Percentiles rank a stretch among this genome's conserved stretches.
These are phyloP conservation scores for Monosporozyma siamensis DNA, from an alignment of 805 yeast genomes.

Conservation along the genomic window DNA sequence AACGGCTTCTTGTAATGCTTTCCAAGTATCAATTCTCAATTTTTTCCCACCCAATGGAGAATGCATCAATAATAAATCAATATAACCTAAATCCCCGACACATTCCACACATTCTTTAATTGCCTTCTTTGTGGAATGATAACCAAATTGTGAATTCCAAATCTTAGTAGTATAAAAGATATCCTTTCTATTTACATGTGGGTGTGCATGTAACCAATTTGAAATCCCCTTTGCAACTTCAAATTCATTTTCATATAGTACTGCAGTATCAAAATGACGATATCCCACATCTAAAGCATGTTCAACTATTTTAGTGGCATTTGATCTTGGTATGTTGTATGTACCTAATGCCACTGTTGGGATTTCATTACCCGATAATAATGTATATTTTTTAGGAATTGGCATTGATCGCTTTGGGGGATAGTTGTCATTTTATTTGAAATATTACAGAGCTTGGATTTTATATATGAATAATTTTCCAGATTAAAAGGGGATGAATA, in stretches of 20 bases:
- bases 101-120: conserved; percentile 45
- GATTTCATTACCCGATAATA: conserved; percentile 46
- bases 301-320: conserved; percentile 38
- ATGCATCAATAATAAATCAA: conserved; percentile 63
- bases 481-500: neutral
- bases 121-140: conserved; percentile 46
- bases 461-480: too few species aligned
- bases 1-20: conserved; percentile 66
- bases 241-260: conserved; percentile 51
- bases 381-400: conserved; percentile 28
- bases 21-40: conserved; percentile 53
- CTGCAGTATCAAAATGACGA: conserved; percentile 70
- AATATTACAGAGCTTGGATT: too few species aligned
- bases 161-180: conserved; percentile 62
- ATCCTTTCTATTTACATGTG: conserved; percentile 37
- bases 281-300: conserved; percentile 57
- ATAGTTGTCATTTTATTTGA: too few species aligned
- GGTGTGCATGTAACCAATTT: conserved; percentile 40
- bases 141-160: conserved; percentile 61
- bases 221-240: conserved; percentile 54
- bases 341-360: conserved; percentile 54
- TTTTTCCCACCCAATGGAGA: conserved; percentile 44
- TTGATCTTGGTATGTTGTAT: conserved; percentile 34
- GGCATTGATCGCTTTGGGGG: too few species aligned
- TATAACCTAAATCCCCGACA: conserved; percentile 51